Conservation (phyloP, 2,329 filamentous ascomycete genomes). For the Emydomyces testavorans region DNA sequence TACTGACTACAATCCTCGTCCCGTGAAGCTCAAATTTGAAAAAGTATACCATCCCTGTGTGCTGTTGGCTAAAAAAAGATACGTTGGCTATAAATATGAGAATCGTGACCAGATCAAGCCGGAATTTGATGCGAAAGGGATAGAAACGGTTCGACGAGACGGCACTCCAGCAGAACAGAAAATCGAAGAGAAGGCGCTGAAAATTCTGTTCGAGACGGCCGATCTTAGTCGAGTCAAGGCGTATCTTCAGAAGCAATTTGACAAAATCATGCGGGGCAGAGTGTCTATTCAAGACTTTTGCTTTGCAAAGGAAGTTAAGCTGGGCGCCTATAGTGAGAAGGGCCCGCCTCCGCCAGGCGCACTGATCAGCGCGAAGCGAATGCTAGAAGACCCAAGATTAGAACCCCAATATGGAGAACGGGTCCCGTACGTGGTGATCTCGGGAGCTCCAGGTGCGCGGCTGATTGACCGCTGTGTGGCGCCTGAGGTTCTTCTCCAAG, state of each 20-base stretch:
- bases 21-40: constrained; percentile 93
- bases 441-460: constrained; percentile 72
- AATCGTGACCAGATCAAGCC: constrained; percentile 60
- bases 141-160: constrained; percentile 90
- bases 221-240: constrained; percentile 79
- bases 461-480: constrained; percentile 83
- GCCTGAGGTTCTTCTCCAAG: constrained; percentile 68
- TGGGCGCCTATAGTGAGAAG: constrained; percentile 76
- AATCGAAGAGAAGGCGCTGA: constrained; percentile 85
- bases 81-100: constrained; percentile 97
- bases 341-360: constrained; percentile 75
- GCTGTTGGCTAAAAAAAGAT: constrained; percentile 89
- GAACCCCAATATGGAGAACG: constrained; percentile 94
- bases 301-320: constrained; percentile 81
- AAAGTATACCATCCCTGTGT: constrained; percentile 97
- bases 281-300: constrained; percentile 93
- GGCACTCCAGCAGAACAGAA: constrained; percentile 93
- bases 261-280: constrained; percentile 79
- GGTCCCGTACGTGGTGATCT: constrained; percentile 85
- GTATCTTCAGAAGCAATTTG: constrained; percentile 83
- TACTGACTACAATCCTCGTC: constrained; percentile 79
- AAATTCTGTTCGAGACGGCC: constrained; percentile 76
- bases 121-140: constrained; percentile 95
- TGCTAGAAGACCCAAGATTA: constrained; percentile 72
- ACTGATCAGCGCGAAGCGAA: constrained; percentile 71